Evolutionary conservation across 768 basidiomycete genomes (phyloP), one percentile per base, ranked within the genome.

Genomic region (Podaxis sp.): DNA sequence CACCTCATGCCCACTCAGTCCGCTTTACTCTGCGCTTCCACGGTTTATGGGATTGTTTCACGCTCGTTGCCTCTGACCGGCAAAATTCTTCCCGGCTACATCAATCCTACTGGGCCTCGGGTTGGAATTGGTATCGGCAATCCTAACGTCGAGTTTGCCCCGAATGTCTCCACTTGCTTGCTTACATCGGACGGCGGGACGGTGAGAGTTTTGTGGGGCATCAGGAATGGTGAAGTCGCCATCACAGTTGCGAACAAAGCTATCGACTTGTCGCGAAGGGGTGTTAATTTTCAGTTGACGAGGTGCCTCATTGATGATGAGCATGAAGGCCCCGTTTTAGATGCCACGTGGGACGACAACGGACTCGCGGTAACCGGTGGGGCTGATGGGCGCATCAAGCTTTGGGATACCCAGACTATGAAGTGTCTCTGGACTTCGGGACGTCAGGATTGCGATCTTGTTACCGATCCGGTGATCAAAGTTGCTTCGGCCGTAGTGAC

Each of bases 161-260:
- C 90, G 2, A 80, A 91, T 57, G 80, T 92, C 11, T 84, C 87
- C 13, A 71, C 79, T 0, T 88, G 87, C 63, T 74, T 79, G 3
- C 73, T 92, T 24, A 68, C 81, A 17, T 87, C 89, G 0, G 83
- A 85, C 26, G 87, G 88, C 3, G 83, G 84, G 4, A 86, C 87
- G 0, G 90, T 84, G 9, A 85, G 84, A 59, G 78, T 90, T 12
- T 75, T 85, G 5, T 94, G 92, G 93, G 93, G 92, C 3, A 88
- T 85, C 67, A 76, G 79, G 26, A 84, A 81, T 54, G 93, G 92
- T 30, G 85, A 87, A 59, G 81, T 95, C 7, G 81, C 86, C 0
- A 77, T 91, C 33, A 84, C 87, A 51, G 77, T 78, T 4, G 85
- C 85, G 0, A 76, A 75, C 24, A 82, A 80, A 39, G 84, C 83